phyloP scores from a whole-genome alignment of 2,329 filamentous ascomycete genomes.

The Ceratocystis albifundus region DNA sequence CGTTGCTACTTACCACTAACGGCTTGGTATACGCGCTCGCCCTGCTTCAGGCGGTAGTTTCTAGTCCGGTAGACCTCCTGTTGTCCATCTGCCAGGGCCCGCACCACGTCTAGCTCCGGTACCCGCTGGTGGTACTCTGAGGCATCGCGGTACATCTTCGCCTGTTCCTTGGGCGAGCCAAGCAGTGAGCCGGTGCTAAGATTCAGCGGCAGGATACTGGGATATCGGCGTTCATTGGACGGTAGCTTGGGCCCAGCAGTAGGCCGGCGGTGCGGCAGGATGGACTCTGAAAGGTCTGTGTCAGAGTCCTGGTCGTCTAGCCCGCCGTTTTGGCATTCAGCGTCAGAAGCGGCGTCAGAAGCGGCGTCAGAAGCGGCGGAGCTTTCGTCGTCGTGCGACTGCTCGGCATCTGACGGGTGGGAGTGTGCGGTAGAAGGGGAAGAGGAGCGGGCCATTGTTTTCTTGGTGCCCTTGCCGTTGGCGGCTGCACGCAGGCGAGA shows the following conservation, averaged over 20 bases:
- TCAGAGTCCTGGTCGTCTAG: background rate
- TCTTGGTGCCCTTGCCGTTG: background rate
- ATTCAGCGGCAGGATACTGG: slow-evolving; percentile 13
- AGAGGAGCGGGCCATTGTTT: background rate
- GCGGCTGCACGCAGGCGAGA: background rate
- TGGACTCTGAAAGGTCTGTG: background rate
- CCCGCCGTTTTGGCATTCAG: background rate
- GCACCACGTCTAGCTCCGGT: slow-evolving; percentile 15
- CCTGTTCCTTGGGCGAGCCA: slow-evolving; percentile 18
- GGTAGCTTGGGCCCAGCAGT: slow-evolving; percentile 11
- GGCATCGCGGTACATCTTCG: slow-evolving; percentile 19
- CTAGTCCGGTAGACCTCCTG: slow-evolving; percentile 12
- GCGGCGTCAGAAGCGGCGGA: background rate
- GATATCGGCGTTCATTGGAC: slow-evolving; percentile 6
- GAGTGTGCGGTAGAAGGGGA: background rate
- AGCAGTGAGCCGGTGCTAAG: slow-evolving; percentile 7
- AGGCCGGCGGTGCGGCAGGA: slow-evolving; percentile 12
- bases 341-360: background rate
- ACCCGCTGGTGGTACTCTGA: slow-evolving; percentile 5
- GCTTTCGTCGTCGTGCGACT: slow-evolving; percentile 16
- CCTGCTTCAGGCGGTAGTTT: slow-evolving; percentile 1
- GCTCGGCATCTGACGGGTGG: background rate
- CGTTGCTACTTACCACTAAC: slow-evolving; percentile 16
- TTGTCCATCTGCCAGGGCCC: slow-evolving; percentile 8
- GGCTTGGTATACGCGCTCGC: slow-evolving; percentile 19